phyloP scores from a whole-genome alignment of 768 basidiomycete genomes.

The Tulasnella sp. region DNA sequence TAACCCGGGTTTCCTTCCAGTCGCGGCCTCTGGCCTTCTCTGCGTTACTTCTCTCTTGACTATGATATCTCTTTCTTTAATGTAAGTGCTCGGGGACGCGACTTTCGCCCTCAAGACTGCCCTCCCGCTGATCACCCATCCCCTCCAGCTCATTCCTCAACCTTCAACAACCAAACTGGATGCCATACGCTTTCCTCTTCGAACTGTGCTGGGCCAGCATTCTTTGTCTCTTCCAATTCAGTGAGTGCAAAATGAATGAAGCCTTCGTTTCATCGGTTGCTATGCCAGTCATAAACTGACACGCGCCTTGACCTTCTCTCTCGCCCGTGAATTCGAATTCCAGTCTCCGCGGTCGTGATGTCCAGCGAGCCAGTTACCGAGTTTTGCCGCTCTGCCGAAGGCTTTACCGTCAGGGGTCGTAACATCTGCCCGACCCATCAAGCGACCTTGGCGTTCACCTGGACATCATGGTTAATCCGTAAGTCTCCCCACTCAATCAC shows the following conservation, averaged over 20 bases:
- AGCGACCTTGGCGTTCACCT: not conserved
- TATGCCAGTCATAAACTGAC: not conserved
- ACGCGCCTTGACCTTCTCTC: not conserved
- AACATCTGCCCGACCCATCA: conserved; percentile 4
- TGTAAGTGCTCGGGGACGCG: not conserved
- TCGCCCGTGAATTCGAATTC: not conserved
- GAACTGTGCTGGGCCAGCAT: conserved; percentile 1
- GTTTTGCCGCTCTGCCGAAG: not conserved
- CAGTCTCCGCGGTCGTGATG: conserved; percentile 5
- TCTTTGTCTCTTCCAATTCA: conserved; percentile 10
- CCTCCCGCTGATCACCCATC: not conserved
- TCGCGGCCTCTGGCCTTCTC: not conserved
- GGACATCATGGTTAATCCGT: conserved; percentile 5
- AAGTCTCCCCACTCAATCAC: not conserved
- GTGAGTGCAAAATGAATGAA: not conserved
- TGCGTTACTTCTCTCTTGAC: not conserved
- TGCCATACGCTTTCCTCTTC: not conserved
- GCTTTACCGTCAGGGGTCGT: not conserved
- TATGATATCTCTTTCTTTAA: not conserved
- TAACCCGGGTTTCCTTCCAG: not conserved
- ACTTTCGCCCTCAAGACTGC: not conserved
- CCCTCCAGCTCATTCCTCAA: conserved; percentile 2
- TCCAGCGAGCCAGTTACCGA: not conserved
- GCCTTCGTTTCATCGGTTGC: not conserved
- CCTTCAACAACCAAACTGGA: conserved; percentile 3